These are phyloP conservation scores for Xylaria arbuscula DNA, from an alignment of 2,329 filamentous ascomycete genomes.

Conservation along the genomic window DNA sequence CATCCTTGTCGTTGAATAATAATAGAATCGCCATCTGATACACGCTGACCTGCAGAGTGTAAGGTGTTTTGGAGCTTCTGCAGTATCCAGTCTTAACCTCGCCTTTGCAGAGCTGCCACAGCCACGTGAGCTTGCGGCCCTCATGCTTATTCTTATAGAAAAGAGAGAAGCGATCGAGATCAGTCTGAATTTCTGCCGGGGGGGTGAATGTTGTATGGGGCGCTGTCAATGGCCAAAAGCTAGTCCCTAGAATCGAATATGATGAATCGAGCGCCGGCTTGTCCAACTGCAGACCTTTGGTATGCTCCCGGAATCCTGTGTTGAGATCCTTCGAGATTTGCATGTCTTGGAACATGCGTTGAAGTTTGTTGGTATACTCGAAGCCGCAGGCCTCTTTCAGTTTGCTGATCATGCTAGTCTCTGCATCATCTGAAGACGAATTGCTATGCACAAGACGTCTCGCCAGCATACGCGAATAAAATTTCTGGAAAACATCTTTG, in stretches of 20 bases:
- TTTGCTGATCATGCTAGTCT: slow-evolving; percentile 99
- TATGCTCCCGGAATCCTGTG: slow-evolving; percentile 83
- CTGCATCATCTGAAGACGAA: slow-evolving; percentile 95
- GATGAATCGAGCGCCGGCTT: slow-evolving; percentile 83
- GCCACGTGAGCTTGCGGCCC: slow-evolving; percentile 94
- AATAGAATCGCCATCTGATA: slow-evolving; percentile 98
- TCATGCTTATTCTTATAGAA: slow-evolving; percentile 98
- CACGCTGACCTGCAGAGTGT: slow-evolving; percentile 96
- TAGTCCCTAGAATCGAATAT: slow-evolving; percentile 93
- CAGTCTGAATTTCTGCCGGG: slow-evolving; percentile 83
- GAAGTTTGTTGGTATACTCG: slow-evolving; percentile 98
- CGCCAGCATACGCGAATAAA: slow-evolving; percentile 96
- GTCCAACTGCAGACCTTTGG: slow-evolving; percentile 70
- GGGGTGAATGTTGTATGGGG: slow-evolving; percentile 90
- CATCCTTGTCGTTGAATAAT: slow-evolving; percentile 92
- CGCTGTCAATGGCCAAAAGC: slow-evolving; percentile 93
- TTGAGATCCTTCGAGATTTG: slow-evolving; percentile 99
- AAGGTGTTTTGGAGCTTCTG: slow-evolving; percentile 88
- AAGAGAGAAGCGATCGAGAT: slow-evolving; percentile 86
- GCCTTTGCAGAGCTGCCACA: slow-evolving; percentile 98
- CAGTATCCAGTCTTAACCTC: slow-evolving; percentile 95
- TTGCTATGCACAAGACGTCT: slow-evolving; percentile 94
- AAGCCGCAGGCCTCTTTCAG: slow-evolving; percentile 98
- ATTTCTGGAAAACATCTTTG: slow-evolving; percentile 99
- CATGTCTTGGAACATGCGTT: slow-evolving; percentile 99